Base-by-base conservation (phyloP, 1,139 yeast genomes). In the Blastobotrys ciferrii region DNA sequence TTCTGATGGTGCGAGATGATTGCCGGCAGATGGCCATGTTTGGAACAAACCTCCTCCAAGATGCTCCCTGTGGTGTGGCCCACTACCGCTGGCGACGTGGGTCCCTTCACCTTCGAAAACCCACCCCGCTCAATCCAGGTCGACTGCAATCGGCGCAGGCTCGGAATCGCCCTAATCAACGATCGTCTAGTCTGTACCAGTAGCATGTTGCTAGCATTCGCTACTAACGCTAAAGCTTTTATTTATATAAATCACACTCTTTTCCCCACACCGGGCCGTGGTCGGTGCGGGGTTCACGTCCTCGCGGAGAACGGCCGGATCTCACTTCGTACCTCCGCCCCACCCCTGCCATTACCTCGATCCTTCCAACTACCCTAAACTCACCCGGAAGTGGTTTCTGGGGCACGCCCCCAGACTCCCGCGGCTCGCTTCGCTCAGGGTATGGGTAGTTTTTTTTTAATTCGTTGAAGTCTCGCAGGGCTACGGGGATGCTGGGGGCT, bases 1-100 rank as follows among this genome's bases (percentile, higher is more conserved):
- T 55, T 45, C 48, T 64, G 67, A 44, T 62, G 65, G 42, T 51
- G 53, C 2, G 67, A 61, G 15, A 62, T 56, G 6, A 64, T 57
- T 3, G 66, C 65, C 1, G 59, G 57, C 31, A 44, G 46, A 42
- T 51, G 42, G 12, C 58, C 56, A 42, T 60, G 48, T 17, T 49
- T 43, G 15, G 23, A 17, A 4, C 60, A 58, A 6, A 54, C 47
- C n/a, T 52, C 55, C 11, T 45, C 42, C 13, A 61, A 38, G 32
- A 60, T 47, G 19, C 49, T 43, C 12, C 64, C 62, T 17, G 57
- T 53, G 11, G 66, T 60, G 32, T 53, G 50, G 5, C 44, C 39
- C 32, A 55, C 45, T 35, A 63, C 47, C 1, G 57, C 53, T 2
- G 63, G 61, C 15, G 45, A 46, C 6, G 51, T 28, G 32, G 62